Base-by-base conservation (phyloP, 2,329 filamentous ascomycete species). In the Verticillium nonalfalfae region DNA sequence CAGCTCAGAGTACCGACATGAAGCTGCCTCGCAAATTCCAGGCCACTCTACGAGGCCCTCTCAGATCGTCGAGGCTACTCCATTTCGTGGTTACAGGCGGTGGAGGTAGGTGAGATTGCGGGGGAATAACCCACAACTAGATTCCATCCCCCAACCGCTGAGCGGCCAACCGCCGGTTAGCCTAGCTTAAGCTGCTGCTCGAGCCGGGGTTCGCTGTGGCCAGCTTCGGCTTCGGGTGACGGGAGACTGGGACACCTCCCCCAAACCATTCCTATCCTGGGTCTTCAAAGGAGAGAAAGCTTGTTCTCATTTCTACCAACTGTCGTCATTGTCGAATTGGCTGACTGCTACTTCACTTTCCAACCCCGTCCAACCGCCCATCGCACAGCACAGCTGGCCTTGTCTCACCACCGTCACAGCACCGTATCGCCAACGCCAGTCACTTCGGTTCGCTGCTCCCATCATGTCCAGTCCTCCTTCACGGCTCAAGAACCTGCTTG, bases 391-490 rank as follows among this genome's bases (percentile, higher is more conserved):
- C 5, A 31, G 26, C 26, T 31, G 26, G 26, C 26, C 54, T 18
- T n/a, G 26, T 34, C 13, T 56, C 54, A 35, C 54, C 54, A 35
- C 54, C 7, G 10, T 15, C 34, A 18, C 6, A 15, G 3, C 54
- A 13, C 7, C 7, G 4, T 34, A 21, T 31, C 26, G 9, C 34
- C 31, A 34, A 15, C 54, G 7, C 54, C 33, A 56, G n/a, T 15
- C 26, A 13, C 26, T 21, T 15, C 7, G 13, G 31, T 40, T 40
- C 52, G 7, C 59, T 52, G 18, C n/a, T 45, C 39, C 52, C 68
- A 75, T 63, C 66, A 90, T 90, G 88, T 88, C 88, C n/a, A 79
- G 80, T 58, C 80, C 88, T 59, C 76, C 80, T 31, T 85, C 84
- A 52, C 85, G 88, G 63, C 80, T 91, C 60, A 77, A 78, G 61